Evolutionary conservation across 2,329 filamentous ascomycete genomes (phyloP).

Genomic region (Cercospora janseana): DNA sequence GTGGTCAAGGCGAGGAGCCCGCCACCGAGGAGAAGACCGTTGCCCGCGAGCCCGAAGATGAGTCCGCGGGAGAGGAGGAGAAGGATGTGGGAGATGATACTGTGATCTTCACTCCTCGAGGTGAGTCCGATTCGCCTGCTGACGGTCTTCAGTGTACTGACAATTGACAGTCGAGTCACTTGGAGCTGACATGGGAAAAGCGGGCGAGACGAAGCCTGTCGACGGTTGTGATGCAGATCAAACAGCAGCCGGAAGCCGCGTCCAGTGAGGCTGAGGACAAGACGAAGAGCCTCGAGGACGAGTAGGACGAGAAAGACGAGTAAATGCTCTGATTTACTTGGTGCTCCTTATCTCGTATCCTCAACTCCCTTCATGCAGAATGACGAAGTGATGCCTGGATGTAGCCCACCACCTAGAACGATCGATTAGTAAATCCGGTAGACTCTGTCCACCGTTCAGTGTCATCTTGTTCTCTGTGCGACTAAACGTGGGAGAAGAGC

Average conservation of each 20-base stretch:
- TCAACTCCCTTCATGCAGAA: too few species aligned
- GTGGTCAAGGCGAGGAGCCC: constrained; percentile 1
- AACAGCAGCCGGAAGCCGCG: too few species aligned
- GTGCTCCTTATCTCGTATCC: too few species aligned
- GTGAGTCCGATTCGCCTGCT: neutral
- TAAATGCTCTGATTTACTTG: too few species aligned
- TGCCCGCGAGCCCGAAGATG: constrained; percentile 7
- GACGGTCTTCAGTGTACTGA: too few species aligned
- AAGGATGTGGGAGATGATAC: constrained; percentile 14
- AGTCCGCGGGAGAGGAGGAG: constrained; percentile 7
- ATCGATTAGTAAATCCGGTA: too few species aligned
- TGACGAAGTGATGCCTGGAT: too few species aligned
- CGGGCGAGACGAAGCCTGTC: neutral
- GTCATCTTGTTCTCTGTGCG: too few species aligned
- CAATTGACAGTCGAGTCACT: neutral
- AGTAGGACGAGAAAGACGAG: neutral
- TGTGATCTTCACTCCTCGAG: constrained; percentile 10
- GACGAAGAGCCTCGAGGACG: neutral
- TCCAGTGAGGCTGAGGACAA: neutral
- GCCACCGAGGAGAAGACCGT: constrained; percentile 1
- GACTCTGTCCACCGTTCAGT: too few species aligned
- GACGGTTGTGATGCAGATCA: too few species aligned
- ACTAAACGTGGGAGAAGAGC: too few species aligned
- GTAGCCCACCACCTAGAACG: too few species aligned
- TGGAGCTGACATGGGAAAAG: neutral